Evolutionary conservation across 805 yeast genomes (phyloP), one percentile per base, ranked within the genome.

Genomic region (Hyphopichia homilentoma): DNA sequence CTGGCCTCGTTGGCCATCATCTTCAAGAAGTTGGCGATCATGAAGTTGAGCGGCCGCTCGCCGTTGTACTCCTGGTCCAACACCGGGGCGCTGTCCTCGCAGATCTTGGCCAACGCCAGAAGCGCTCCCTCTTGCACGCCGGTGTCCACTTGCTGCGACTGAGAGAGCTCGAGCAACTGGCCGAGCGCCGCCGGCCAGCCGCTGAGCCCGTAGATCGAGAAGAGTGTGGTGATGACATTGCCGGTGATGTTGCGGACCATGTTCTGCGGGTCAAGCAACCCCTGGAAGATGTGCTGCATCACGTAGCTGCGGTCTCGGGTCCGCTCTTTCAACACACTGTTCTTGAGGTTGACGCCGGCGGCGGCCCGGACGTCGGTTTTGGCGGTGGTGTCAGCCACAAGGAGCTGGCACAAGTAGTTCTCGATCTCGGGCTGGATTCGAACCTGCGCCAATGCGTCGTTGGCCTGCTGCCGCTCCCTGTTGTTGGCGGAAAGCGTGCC

Each of bases 181-280:
- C 83, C 79, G n/a, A 90, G 59, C 18, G 82, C 67, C 27, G 68
- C 73, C 2, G 93, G 88, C 96, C 96, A 86, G 17, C 68, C 65
- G 16, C 68, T 61, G 26, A 84, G 66, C 1, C 96, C 94, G 27
- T 75, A 70, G 7, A 76, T 66, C 2, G 83, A 68, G 44, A 88
- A 83, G 19, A 93, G 59, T 0, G 96, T 73, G 2, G 97, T 84
- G 32, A 90, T 79, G 30, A 88, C 95, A 49, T 81, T 88, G 24
- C 97, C 96, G 5, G 96, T 81, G 39, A 90, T 85, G 51, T 84
- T 87, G 39, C 95, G 73, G 18, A 90, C 84, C 43, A 85, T 62
- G n/a, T 62, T 54, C 33, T 74, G 73, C 1, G 59, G 44, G 39
- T 73, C 82, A 20, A 73, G 47, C 27, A 87, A 64, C 2, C 86